Percentiles rank a stretch among this genome's conserved stretches.
phyloP scores from a whole-genome alignment of 1,284 basidiomycete genomes.

The Leccinum subspadiceum region DNA sequence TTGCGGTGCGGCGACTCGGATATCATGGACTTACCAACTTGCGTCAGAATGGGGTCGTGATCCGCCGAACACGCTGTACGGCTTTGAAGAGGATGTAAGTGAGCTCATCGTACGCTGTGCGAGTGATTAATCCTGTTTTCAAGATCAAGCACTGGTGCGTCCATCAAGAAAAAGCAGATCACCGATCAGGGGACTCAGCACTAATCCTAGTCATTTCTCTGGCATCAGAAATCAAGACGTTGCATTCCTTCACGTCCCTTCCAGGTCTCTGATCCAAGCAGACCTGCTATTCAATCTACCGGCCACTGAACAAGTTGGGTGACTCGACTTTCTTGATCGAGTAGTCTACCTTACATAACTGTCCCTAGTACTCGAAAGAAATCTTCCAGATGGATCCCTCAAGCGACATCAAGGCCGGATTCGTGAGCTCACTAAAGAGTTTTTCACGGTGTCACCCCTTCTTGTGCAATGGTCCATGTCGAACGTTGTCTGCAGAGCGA shows the following conservation, averaged over 20 bases:
- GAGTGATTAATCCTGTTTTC: neutral
- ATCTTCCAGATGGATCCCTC: no score
- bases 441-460: no score
- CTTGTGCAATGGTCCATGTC: no score
- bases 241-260: slow-evolving; percentile 80
- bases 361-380: neutral
- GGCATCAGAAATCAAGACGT: slow-evolving; percentile 86
- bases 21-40: neutral
- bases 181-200: slow-evolving; percentile 3
- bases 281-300: slow-evolving; percentile 93
- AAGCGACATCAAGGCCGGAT: no score
- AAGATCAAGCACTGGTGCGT: no score
- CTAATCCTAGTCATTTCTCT: slow-evolving; percentile 64
- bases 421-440: no score
- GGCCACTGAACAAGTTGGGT: slow-evolving; percentile 73
- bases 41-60: slow-evolving; percentile 63
- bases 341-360: slow-evolving; percentile 8
- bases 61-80: slow-evolving; percentile 63
- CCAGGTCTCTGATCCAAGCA: slow-evolving; percentile 80
- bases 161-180: neutral
- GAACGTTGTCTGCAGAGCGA: no score
- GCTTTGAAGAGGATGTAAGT: slow-evolving; percentile 79
- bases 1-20: neutral
- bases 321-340: neutral
- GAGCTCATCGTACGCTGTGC: neutral